phyloP scores from a whole-genome alignment of 176 grass and related monocot genomes.

The Lolium rigidum region DNA sequence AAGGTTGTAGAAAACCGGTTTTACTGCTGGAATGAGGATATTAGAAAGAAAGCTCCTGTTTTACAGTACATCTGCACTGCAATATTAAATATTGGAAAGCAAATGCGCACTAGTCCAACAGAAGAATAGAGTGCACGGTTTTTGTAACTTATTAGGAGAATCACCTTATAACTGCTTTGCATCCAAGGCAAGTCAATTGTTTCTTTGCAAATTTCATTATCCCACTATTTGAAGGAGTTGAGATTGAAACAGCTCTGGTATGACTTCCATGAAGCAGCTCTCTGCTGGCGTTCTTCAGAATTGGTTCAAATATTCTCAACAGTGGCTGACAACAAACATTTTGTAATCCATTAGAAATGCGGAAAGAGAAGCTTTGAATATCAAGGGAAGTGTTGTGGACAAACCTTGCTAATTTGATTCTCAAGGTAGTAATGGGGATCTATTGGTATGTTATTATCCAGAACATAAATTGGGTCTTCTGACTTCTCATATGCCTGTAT shows the following conservation, averaged over 20 bases:
- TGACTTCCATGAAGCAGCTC: constrained; percentile 99
- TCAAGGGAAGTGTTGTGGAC: constrained; percentile 21
- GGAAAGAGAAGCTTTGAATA: constrained; percentile 4
- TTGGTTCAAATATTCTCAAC: constrained; percentile 96
- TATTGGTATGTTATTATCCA: constrained; percentile 98
- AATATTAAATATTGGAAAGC: background rate
- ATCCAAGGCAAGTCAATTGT: constrained; percentile 92
- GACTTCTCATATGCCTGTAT: constrained; percentile 95
- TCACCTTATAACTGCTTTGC: constrained; percentile 97
- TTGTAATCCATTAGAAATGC: constrained; percentile 5
- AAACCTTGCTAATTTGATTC: constrained; percentile 98
- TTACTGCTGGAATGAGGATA: background rate
- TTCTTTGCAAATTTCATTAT: constrained; percentile 99
- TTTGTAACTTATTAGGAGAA: background rate
- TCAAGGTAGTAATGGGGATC: constrained; percentile 98
- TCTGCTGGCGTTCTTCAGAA: constrained; percentile 94
- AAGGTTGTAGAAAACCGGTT: background rate
- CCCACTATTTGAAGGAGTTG: constrained; percentile 95
- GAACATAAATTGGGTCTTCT: constrained; percentile 98
- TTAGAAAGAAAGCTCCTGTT: background rate
- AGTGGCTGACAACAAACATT: constrained; percentile 66
- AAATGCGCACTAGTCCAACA: constrained; percentile 22
- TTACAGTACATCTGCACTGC: background rate
- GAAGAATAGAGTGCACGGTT: background rate
- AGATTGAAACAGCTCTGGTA: constrained; percentile 93